Conservation (phyloP, 1,284 basidiomycete species). For the Marasmius oreades region DNA sequence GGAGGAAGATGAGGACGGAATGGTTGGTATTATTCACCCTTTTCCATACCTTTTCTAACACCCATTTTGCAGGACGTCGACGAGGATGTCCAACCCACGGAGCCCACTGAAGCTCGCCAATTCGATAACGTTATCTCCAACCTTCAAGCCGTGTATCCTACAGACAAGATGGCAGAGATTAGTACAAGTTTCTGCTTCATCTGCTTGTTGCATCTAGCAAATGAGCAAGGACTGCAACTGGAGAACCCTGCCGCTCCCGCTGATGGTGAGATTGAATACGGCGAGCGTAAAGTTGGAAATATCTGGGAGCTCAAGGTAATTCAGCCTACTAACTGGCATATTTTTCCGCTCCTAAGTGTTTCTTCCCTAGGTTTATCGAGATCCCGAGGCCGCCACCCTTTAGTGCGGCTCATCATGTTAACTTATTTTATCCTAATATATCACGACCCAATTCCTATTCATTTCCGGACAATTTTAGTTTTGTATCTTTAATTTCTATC, state of each 20-base stretch:
- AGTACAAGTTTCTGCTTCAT: constrained; percentile 99
- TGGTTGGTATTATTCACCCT: constrained; percentile 50
- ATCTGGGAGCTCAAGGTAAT: constrained; percentile 74
- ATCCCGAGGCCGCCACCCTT: constrained; percentile 53
- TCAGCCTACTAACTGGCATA: background rate
- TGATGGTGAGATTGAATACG: constrained; percentile 22
- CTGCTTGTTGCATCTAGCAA: constrained; percentile 91
- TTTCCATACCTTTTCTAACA: background rate
- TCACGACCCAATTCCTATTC: too few species aligned
- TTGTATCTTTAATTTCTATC: too few species aligned
- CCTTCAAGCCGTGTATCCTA: constrained; percentile 80
- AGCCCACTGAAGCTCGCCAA: constrained; percentile 64
- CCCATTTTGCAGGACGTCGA: constrained; percentile 48
- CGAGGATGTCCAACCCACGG: constrained; percentile 42
- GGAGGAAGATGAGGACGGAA: constrained; percentile 43
- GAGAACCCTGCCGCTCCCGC: constrained; percentile 39
- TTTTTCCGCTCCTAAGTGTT: constrained; percentile 7
- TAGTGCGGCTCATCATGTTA: background rate
- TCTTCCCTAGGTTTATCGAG: constrained; percentile 58
- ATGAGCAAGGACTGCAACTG: constrained; percentile 89
- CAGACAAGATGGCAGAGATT: constrained; percentile 95
- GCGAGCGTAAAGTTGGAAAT: constrained; percentile 56
- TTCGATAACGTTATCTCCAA: constrained; percentile 86
- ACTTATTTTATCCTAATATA: too few species aligned
- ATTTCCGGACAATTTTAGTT: too few species aligned